Evolutionary conservation across 2,329 filamentous ascomycete genomes (phyloP), one percentile per base, ranked within the genome.

Genomic region (Colletotrichum aenigma): DNA sequence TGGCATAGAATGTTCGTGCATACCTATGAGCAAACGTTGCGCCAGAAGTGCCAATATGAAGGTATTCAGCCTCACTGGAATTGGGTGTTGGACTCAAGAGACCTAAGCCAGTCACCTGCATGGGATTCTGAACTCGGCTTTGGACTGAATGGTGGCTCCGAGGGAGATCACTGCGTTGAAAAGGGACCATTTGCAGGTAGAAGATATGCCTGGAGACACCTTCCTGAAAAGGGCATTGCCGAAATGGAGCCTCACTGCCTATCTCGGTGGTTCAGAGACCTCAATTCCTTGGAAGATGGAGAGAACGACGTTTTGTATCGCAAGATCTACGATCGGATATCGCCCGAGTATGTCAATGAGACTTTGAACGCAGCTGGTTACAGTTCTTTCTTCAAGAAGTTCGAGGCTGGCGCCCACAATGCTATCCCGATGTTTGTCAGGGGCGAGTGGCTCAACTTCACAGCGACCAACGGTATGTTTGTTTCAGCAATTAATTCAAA

Each of bases 51-150:
- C 43, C 81, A 80, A 18, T 83, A 87, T 79, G 82, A 77, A 7
- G 86, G 86, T 28, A 82, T 80, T 67, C 85, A 86, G 32, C 85
- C 85, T 26, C 81, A 89, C 80, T 87, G 87, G 85, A 83, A 88
- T 78, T 89, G 87, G 87, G 79, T 82, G 7, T 85, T 83, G 61
- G 82, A 38, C 60, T 64, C 60, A 15, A 34, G 7, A 3, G 36
- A 16, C 32, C 60, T 38, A 26, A 36, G 30, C 36, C 30, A 32
- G 15, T 32, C 32, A 15, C 60, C 60, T 32, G 60, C 38, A 13
- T 64, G 60, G 60, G 32, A 64, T 4, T n/a, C 60, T 5, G 32
- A 36, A 15, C 21, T 36, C 1, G 60, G 60, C 2, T 64, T 64
- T 21, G 60, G 60, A 12, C 30, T n/a, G 5, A 15, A 64, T n/a